Base-by-base conservation (phyloP, 805 yeast genomes). In the Jamesozyma lodderae region DNA sequence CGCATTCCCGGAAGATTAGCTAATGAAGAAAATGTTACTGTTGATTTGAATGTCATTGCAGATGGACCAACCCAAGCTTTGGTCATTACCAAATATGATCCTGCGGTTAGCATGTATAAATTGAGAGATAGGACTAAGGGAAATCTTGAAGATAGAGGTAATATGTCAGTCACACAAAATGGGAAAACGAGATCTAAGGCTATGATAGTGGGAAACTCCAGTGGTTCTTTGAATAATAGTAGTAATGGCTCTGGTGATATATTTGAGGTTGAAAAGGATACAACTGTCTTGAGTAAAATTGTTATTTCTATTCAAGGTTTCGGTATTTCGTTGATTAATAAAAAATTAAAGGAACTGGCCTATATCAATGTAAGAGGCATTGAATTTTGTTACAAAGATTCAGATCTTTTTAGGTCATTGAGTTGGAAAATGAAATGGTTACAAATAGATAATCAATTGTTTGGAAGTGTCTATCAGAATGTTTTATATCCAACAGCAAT, bases 61-160 rank as follows among this genome's bases (percentile, higher is more conserved):
- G 97, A 92, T 65, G 98, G 97, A 0, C 95, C 96, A 0, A 78
- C 88, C 1, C 96, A 86, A 60, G 80, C 95, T 0, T 70, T 92
- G 45, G 81, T 86, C 4, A 80, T 92, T 3, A 73, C 94, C 1
- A 79, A 83, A 40, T 85, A 85, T 52, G 92, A 85, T 49, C 81
- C 88, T 6, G 73, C 78, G 2, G 69, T 74, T 5, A 83, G 95
- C 57, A 60, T 85, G 55, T 86, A 86, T 57, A 82, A 81, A 53
- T 41, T 64, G 31, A 58, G 53, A 25, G 48, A 52, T 3, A 49
- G 62, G 13, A 24, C 5, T 4, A 9, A 24, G 10, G n/a, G 11
- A 24, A 17, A 4, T 17, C 21, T 16, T 17, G 31, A 29, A 29
- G 45, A 23, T 18, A 6, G 18, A 32, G 16, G 36, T 7, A 56